Percentiles rank a stretch among this genome's conserved stretches.
These are phyloP conservation scores for Rhodomyrtus tomentosa DNA, from an alignment of 345 rosid genomes.

Conservation along the genomic window DNA sequence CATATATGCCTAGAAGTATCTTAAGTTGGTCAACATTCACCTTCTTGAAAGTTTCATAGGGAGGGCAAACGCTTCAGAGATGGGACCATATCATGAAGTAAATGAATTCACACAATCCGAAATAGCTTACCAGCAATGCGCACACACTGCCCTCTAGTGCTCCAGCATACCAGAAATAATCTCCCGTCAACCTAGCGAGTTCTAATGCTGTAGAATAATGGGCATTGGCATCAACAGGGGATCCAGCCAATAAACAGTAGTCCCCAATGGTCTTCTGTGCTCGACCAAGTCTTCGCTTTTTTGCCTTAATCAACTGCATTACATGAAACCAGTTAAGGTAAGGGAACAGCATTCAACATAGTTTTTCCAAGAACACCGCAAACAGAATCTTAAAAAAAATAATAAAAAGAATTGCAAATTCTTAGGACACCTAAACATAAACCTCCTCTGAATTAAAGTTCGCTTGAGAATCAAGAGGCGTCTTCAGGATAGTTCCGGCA, in stretches of 20 bases:
- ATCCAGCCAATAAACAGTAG: constrained; percentile 94
- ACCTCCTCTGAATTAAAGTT: constrained; percentile 99
- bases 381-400: neutral
- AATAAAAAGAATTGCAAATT: constrained; percentile 19
- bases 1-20: neutral
- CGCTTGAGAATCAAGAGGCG: constrained; percentile 97
- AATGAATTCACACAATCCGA: neutral
- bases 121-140: constrained; percentile 64
- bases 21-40: neutral
- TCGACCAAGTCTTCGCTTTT: constrained; percentile 86
- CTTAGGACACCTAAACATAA: constrained; percentile 86
- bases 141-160: constrained; percentile 97
- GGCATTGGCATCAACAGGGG: constrained; percentile 98
- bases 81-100: neutral
- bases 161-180: constrained; percentile 95
- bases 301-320: constrained; percentile 91
- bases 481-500: constrained; percentile 86
- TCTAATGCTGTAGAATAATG: constrained; percentile 90
- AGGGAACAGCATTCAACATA: neutral
- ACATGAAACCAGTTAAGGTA: constrained; percentile 5
- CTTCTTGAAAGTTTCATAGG: neutral
- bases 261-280: constrained; percentile 99
- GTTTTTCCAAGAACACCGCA: neutral
- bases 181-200: constrained; percentile 79
- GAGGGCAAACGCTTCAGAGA: neutral